These are phyloP conservation scores for Theileria annulata DNA, from an alignment of 169 alveolate species.

Conservation along the genomic window DNA sequence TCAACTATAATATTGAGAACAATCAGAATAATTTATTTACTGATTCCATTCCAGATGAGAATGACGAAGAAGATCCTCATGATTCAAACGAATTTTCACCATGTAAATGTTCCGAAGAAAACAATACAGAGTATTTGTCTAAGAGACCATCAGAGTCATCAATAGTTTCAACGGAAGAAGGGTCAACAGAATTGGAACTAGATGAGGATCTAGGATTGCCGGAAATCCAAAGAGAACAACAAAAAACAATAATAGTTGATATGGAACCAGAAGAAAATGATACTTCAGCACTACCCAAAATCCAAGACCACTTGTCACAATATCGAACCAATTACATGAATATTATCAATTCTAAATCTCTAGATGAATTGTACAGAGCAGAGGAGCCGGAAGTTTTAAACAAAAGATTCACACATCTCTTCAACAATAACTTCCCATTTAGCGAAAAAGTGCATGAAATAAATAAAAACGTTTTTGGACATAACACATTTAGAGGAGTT, in stretches of 20 bases:
- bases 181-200: background rate
- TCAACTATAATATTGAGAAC: background rate
- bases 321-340: slow-evolving; percentile 45
- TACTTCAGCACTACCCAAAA: slow-evolving; percentile 29
- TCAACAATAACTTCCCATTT: slow-evolving; percentile 31
- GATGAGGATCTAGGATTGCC: background rate
- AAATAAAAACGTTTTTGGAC: slow-evolving; percentile 52
- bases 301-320: slow-evolving; percentile 35
- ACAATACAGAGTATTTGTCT: background rate
- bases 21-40: background rate
- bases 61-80: background rate
- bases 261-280: slow-evolving; percentile 20
- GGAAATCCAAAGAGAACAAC: background rate
- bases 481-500: slow-evolving; percentile 78
- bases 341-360: slow-evolving; percentile 20
- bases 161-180: background rate
- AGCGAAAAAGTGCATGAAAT: slow-evolving; percentile 35
- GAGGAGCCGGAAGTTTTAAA: slow-evolving; percentile 21
- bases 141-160: background rate
- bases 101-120: background rate
- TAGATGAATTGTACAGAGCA: slow-evolving; percentile 33
- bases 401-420: slow-evolving; percentile 17
- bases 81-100: background rate
- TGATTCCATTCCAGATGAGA: background rate
- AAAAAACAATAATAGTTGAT: background rate